Conservation (phyloP, 1,284 basidiomycete genomes). For the Tilletiaria anomala region DNA sequence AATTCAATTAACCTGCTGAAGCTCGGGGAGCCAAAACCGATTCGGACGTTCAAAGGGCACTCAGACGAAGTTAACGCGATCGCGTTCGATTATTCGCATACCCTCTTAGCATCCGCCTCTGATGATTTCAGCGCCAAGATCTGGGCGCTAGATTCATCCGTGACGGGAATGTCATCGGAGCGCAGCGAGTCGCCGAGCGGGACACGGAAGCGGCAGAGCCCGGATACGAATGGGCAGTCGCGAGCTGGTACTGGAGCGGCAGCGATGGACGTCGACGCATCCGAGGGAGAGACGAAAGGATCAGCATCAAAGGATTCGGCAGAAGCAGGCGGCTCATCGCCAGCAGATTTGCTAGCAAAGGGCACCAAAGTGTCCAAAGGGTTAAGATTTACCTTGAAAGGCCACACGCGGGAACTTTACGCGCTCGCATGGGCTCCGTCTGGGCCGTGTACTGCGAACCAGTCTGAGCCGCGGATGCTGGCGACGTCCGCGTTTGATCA, state of each 20-base stretch:
- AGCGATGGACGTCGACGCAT: no score
- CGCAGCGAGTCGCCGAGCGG: no score
- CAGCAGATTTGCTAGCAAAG: no score
- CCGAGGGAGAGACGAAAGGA: no score
- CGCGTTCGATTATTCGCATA: conserved; percentile 34
- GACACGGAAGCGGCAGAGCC: no score
- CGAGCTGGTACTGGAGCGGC: no score
- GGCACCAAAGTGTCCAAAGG: no score
- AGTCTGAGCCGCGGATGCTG: conserved; percentile 29
- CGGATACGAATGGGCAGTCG: no score
- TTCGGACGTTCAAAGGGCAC: conserved; percentile 31
- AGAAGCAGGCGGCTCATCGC: no score
- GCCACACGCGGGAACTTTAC: conserved; percentile 36
- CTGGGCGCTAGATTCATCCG: conserved; percentile 19
- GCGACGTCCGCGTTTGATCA: conserved; percentile 36
- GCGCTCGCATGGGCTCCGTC: conserved; percentile 33
- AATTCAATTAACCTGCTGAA: conserved; percentile 33
- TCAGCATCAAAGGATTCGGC: no score
- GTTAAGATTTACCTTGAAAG: conserved; percentile 15
- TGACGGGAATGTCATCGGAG: no score
- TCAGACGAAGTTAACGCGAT: conserved; percentile 38
- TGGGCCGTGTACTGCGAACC: conserved; percentile 19
- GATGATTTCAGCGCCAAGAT: conserved; percentile 33
- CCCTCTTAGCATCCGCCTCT: conserved; percentile 32
- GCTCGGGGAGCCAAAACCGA: conserved; percentile 31